phyloP scores from a whole-genome alignment of 768 basidiomycete species.

The Clathrus columnatus region DNA sequence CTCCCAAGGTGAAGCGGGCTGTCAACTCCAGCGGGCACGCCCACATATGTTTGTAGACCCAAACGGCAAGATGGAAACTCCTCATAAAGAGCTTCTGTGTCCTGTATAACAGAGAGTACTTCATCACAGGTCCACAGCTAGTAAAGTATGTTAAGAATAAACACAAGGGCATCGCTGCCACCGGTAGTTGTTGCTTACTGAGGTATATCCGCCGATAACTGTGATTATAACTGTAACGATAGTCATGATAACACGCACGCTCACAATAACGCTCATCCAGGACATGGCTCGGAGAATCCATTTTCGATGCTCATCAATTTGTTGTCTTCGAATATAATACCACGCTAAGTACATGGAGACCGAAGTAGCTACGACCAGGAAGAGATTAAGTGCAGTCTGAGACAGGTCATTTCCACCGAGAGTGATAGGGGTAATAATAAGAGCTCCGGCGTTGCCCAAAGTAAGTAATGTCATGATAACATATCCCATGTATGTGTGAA shows the following conservation, averaged over 20 bases:
- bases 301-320: slow-evolving; percentile 9
- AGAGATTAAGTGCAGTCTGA: not conserved
- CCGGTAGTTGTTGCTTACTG: not conserved
- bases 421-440: not conserved
- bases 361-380: not conserved
- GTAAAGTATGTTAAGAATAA: not conserved
- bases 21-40: slow-evolving; percentile 5
- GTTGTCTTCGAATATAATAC: slow-evolving; percentile 8
- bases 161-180: not conserved
- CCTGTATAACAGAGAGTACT: not conserved
- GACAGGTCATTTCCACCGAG: slow-evolving; percentile 6
- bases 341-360: slow-evolving; percentile 3
- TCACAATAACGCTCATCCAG: slow-evolving; percentile 5
- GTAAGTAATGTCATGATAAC: not conserved
- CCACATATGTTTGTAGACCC: not conserved
- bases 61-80: slow-evolving; percentile 4
- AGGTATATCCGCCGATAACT: not conserved
- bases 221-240: not conserved
- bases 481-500: slow-evolving; percentile 3
- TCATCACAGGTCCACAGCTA: slow-evolving; percentile 9
- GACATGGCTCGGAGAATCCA: slow-evolving; percentile 10
- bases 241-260: not conserved
- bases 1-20: slow-evolving; percentile 6
- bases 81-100: not conserved
- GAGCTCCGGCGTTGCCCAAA: not conserved